Evolutionary conservation across 2,329 filamentous ascomycete genomes (phyloP), one percentile per base, ranked within the genome.

Genomic region (Paecilomyces fulvus): DNA sequence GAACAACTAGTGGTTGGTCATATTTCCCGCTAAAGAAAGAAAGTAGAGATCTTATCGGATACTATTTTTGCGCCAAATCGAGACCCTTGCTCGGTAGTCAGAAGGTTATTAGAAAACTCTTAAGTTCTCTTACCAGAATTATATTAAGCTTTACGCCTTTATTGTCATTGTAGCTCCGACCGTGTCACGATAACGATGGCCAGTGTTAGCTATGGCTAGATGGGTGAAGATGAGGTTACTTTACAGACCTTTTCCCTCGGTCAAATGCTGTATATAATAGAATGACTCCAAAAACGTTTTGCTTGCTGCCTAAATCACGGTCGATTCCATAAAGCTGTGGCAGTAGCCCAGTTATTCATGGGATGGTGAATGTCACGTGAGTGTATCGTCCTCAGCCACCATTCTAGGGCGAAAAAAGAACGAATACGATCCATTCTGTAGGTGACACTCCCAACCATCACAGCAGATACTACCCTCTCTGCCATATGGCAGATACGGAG

Each of bases 341-440:
- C 33, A 9, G n/a, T 9, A 8, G 14, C 14, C 25, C 25, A 28
- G 4, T 28, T 28, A 6, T 17, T n/a, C 33, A 37, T 37, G 33
- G n/a, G n/a, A 28, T 20, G 14, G 14, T 5, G n/a, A 14, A 12
- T 37, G 33, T 37, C 33, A 37, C 33, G 33, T 37, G 33, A 37
- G 33, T 14, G 12, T 37, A 37, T 37, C 33, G 12, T 7, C 33
- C 25, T 17, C 6, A 43, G 6, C 7, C 37, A 52, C 65, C 58
- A 11, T 2, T 62, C 63, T 56, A 28, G 64, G 63, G 25, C 67
- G n/a, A 65, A 61, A 51, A 56, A 11, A n/a, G 58, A 65, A 64
- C 67, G 66, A 69, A 63, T 67, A 69, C 65, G 66, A 54, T 58
- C 57, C n/a, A n/a, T n/a, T 1, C n/a, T 43, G 3, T 4, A 17